Evolutionary conservation across 2,329 filamentous ascomycete species (phyloP).

Genomic region (Diplodia seriata): DNA sequence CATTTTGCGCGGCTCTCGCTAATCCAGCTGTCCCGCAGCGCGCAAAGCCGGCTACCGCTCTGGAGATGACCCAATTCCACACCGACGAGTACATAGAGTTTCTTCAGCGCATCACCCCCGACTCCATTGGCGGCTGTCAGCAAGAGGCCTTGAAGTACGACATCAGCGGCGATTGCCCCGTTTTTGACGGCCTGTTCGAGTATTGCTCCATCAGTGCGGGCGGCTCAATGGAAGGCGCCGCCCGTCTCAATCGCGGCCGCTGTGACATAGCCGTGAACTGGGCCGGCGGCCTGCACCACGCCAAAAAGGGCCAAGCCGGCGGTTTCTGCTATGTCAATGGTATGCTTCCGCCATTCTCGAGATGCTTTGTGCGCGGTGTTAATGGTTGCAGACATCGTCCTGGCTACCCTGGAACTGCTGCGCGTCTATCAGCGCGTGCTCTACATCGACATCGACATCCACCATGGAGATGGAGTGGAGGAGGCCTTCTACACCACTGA

Average conservation of each 20-base stretch:
- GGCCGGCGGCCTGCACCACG: constrained; percentile 97
- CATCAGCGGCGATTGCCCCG: constrained; percentile 83
- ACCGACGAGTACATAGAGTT: constrained; percentile 70
- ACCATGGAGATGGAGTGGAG: constrained; percentile 90
- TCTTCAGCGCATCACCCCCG: constrained; percentile 57
- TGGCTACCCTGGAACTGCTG: constrained; percentile 88
- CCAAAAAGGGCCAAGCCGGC: constrained; percentile 92
- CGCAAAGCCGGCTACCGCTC: constrained; percentile 63
- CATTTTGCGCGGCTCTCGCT: constrained; percentile 40
- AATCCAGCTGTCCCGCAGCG: constrained; percentile 41
- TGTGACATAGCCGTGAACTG: constrained; percentile 97
- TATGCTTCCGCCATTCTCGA: constrained; percentile 34
- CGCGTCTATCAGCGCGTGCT: constrained; percentile 85
- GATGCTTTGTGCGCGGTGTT: constrained; percentile 36
- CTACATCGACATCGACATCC: constrained; percentile 94
- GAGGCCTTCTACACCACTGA: constrained; percentile 91
- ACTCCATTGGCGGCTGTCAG: constrained; percentile 85
- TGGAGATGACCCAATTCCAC: constrained; percentile 77
- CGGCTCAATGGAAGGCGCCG: constrained; percentile 86
- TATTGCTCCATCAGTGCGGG: constrained; percentile 95
- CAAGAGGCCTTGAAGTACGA: constrained; percentile 71
- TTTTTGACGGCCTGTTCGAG: constrained; percentile 94
- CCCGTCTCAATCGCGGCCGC: constrained; percentile 83
- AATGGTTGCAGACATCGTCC: constrained; percentile 74
- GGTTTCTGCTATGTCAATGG: constrained; percentile 98